Percentiles rank a stretch among this genome's conserved stretches.
phyloP scores from a whole-genome alignment of 805 yeast genomes.

The Monosporozyma unispora region DNA sequence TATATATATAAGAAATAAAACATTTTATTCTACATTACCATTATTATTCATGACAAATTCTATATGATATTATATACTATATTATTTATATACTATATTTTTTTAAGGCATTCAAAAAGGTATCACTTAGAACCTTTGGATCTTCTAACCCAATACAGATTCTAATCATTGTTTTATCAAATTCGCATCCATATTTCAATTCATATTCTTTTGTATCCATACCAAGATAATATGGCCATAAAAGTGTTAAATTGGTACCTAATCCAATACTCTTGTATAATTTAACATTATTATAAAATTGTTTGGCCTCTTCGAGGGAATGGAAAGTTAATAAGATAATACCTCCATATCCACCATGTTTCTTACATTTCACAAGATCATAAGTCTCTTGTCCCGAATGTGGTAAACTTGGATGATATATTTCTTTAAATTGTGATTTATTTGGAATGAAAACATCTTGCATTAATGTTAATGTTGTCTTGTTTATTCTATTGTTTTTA shows the following conservation, averaged over 20 bases:
- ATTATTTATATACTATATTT: slow-evolving; percentile 6
- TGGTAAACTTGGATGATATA: slow-evolving; percentile 61
- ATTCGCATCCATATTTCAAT: slow-evolving; percentile 53
- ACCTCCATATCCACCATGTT: slow-evolving; percentile 83
- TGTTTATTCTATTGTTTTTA: slow-evolving; percentile 47
- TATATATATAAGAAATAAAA: neutral
- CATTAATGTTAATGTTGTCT: slow-evolving; percentile 46
- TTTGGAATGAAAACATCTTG: slow-evolving; percentile 39
- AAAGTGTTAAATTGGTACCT: slow-evolving; percentile 75
- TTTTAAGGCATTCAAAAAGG: slow-evolving; percentile 38
- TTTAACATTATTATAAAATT: slow-evolving; percentile 55
- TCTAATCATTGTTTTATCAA: slow-evolving; percentile 52
- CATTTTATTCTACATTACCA: neutral
- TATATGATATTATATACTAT: neutral
- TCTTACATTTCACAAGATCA: slow-evolving; percentile 53
- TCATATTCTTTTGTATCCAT: slow-evolving; percentile 56
- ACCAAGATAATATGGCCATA: slow-evolving; percentile 47
- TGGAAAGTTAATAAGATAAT: slow-evolving; percentile 65
- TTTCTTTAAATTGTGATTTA: slow-evolving; percentile 43
- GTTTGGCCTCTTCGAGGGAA: slow-evolving; percentile 51
- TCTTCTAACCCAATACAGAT: slow-evolving; percentile 83
- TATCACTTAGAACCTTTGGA: slow-evolving; percentile 42
- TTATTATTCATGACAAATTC: neutral
- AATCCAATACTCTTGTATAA: slow-evolving; percentile 72
- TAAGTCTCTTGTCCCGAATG: slow-evolving; percentile 32